Evolutionary conservation across 2,329 filamentous ascomycete species (phyloP), one percentile per base, ranked within the genome.

Genomic region (Chaetomium sp.): DNA sequence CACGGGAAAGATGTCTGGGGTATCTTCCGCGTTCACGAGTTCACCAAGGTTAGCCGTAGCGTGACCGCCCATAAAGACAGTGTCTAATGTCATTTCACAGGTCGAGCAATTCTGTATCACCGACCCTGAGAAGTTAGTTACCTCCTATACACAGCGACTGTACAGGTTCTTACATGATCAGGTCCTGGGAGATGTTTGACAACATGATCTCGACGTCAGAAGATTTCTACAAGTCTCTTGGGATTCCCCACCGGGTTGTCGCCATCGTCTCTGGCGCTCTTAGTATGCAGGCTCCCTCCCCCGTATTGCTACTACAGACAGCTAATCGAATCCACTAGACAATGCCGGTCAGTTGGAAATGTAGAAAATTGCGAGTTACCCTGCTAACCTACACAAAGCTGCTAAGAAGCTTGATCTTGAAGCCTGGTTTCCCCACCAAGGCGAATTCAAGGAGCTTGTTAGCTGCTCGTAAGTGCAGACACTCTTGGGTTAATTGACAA

Each of bases 391-490:
- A 10, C 8, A 4, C 5, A n/a, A 51, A 66, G 67, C 82, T 16
- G 83, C 92, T 31, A 97, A 97, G 85, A 99, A 99, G 80, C 93
- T 90, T 76, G 95, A 99, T 74, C 84, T 99, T 25, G 95, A 99
- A 77, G 94, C 93, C 2, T 96, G 93, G 92, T 97, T 96, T 78
- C 93, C 93, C 72, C 95, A 72, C 83, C 93, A 98, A 78, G 90
- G 90, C 72, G 95, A 98, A 79, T 99, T 98, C 85, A 98, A 98
- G 81, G 95, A 98, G 81, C 86, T 99, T 31, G 95, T 98, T 58
- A 96, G 92, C 23, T 97, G 93, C 85, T 96, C 92, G 61, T 67
- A 53, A 57, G 63, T 63, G 13, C 16, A 61, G 12, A 21, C 19
- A 4, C 19, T 3, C 19, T 9, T 1, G 1, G 8, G n/a, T 16